Evolutionary conservation across 2,329 filamentous ascomycete species (phyloP).

Genomic region (Ophiocordyceps robertsii): DNA sequence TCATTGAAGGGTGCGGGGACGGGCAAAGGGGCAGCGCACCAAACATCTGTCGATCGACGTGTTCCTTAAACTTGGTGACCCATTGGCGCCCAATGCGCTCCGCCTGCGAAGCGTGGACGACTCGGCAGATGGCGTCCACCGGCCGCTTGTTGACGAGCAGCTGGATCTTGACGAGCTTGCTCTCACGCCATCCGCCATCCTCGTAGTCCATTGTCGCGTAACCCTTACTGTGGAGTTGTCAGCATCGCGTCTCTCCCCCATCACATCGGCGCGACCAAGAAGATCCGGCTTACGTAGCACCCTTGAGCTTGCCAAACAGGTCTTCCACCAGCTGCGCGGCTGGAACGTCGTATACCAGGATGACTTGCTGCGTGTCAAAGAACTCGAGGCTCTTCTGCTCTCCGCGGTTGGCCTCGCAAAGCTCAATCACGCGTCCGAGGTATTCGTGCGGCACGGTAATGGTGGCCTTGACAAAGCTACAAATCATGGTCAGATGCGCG

Average conservation of each 20-base stretch:
- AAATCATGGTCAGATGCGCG: background rate
- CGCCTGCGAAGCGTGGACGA: slow-evolving; percentile 72
- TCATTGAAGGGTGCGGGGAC: too few relatives aligned
- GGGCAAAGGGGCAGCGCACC: slow-evolving; percentile 18
- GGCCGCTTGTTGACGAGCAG: slow-evolving; percentile 85
- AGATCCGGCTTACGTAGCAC: slow-evolving; percentile 43
- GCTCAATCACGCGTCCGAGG: slow-evolving; percentile 83
- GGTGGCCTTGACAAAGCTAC: slow-evolving; percentile 59
- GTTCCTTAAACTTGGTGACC: slow-evolving; percentile 94
- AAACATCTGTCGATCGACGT: slow-evolving; percentile 94
- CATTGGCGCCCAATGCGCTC: slow-evolving; percentile 71
- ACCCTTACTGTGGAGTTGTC: slow-evolving; percentile 47
- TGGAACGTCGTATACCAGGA: slow-evolving; percentile 83
- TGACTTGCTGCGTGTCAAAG: slow-evolving; percentile 85
- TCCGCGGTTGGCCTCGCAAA: slow-evolving; percentile 83
- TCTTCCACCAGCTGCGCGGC: slow-evolving; percentile 88
- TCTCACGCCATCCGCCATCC: slow-evolving; percentile 75
- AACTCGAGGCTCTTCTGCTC: slow-evolving; percentile 80
- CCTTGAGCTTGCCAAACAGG: slow-evolving; percentile 93
- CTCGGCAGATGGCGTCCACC: slow-evolving; percentile 86
- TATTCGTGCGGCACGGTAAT: slow-evolving; percentile 91
- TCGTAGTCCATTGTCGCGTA: slow-evolving; percentile 97
- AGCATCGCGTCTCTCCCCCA: background rate
- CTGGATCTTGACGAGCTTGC: slow-evolving; percentile 77
- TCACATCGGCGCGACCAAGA: background rate